These are phyloP conservation scores for Exophiala aquamarina DNA, from an alignment of 2,329 filamentous ascomycete species.

Conservation along the genomic window DNA sequence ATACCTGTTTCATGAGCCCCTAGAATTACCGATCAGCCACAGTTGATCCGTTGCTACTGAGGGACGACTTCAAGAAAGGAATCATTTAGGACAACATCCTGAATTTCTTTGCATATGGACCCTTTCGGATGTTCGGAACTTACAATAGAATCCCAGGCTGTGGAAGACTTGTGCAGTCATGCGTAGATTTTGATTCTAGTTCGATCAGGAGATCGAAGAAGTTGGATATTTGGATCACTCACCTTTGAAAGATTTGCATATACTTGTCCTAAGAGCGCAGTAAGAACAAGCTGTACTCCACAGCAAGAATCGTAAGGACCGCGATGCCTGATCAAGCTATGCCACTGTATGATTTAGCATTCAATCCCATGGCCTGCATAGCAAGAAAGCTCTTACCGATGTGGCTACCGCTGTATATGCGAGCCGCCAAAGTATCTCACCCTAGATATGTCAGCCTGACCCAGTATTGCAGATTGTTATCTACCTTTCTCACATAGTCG, in stretches of 20 bases:
- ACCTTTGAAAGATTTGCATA: constrained; percentile 45
- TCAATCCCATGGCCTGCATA: background rate
- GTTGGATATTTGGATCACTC: background rate
- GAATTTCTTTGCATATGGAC: too few species aligned
- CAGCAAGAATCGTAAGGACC: constrained; percentile 44
- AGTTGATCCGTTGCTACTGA: too few species aligned
- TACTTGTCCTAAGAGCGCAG: constrained; percentile 44
- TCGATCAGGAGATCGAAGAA: too few species aligned
- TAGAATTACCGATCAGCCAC: too few species aligned
- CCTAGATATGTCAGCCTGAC: constrained; percentile 28
- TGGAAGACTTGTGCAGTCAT: constrained; percentile 47
- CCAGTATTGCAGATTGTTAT: background rate
- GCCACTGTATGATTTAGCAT: constrained; percentile 35
- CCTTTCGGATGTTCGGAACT: too few species aligned
- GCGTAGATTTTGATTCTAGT: constrained; percentile 39
- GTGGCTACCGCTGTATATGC: constrained; percentile 49
- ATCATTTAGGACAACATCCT: too few species aligned
- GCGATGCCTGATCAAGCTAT: constrained; percentile 43
- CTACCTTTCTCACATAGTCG: constrained; percentile 37
- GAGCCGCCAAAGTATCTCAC: constrained; percentile 46
- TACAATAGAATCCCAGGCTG: constrained; percentile 44
- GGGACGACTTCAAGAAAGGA: too few species aligned
- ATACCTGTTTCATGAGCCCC: constrained; percentile 46
- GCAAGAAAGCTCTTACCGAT: constrained; percentile 28
- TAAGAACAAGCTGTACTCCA: constrained; percentile 46